Base-by-base conservation (phyloP, 208 protist species). In the Eutreptiella sp. region DNA sequence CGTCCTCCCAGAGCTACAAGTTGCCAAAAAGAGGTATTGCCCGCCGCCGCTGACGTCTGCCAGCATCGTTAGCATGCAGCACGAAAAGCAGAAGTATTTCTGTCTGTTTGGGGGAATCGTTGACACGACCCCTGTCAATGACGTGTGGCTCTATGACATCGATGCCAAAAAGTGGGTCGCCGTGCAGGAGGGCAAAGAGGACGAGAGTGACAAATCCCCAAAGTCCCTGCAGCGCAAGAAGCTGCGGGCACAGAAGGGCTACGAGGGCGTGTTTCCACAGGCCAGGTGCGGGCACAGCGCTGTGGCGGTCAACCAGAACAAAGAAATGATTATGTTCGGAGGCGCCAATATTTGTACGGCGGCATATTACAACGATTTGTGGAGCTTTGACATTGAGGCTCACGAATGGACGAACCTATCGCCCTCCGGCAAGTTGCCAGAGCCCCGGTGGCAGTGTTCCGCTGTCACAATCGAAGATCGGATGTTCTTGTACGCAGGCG, bases 241-340 rank as follows among this genome's bases (percentile, higher is more conserved):
- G 14, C 11, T 57, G n/a, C 14, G 14, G n/a, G 29, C 45, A n/a
- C 45, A 50, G 45, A 50, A 50, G 35, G n/a, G 19, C 16, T 14
- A 14, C 16, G 14, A 16, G n/a, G 14, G 35, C n/a, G n/a, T n/a
- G n/a, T n/a, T n/a, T 14, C 45, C 45, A n/a, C 11, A 24, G n/a
- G 9, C 7, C 14, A 7, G 50, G 11, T 57, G 26, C 36, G 50
- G 50, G n/a, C 50, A 57, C 50, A 16, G 26, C 28, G 50, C 50
- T 16, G n/a, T n/a, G n/a, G 50, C 29, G 36, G 14, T 32, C n/a
- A 33, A 53, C 9, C 14, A 11, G 9, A 26, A 53, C 36, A 26
- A 41, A 11, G 50, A 57, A 33, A 57, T 57, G 50, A 26, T 57
- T 32, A 11, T 57, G 11, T 57, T 57, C 36, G 50, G 50, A 16